Evolutionary conservation across 208 protist species (phyloP), one percentile per base, ranked within the genome.

Genomic region (Hexamita inflata): DNA sequence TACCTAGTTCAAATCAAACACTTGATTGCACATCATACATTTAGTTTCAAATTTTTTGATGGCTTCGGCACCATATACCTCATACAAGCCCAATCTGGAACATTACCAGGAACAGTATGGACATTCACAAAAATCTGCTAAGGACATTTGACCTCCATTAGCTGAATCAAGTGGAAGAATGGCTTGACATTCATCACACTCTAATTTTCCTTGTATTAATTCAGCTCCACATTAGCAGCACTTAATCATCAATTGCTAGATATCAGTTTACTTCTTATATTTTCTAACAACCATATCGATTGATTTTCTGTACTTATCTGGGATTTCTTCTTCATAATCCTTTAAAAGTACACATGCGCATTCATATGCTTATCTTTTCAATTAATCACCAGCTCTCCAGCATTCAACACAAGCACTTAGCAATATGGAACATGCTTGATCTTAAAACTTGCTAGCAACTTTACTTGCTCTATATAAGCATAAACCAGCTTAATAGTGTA

Each of bases 41-140:
- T 4, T n/a, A n/a, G 34, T 49, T 11, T 70, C 28, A 49, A 19
- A 35, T 42, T 4, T 45, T 38, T 70, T 70, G 11, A 70, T 49
- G 4, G 11, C 64, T 19, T 70, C 64, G 2, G 2, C 4, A n/a
- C 9, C 2, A 70, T 70, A 70, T 32, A 70, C 35, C 15, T 70
- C 64, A n/a, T 40, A 40, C 2, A 70, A n/a, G 15, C 64, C 64
- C 15, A 70, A 38, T 49, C 38, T 40, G 15, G 64, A 70, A 38
- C 64, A 70, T 49, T n/a, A 15, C 64, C 64, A 70, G 34, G 9
- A 45, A 49, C 64, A 70, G 42, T 35, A 49, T 15, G 64, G 64
- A 70, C 64, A 70, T 49, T 70, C 64, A 38, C 64, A 70, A 70
- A 45, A 70, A 34, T 70, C 64, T 13, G 32, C 35, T 42, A 70